phyloP scores from a whole-genome alignment of 345 rosid species.

The Clausena lansium region DNA sequence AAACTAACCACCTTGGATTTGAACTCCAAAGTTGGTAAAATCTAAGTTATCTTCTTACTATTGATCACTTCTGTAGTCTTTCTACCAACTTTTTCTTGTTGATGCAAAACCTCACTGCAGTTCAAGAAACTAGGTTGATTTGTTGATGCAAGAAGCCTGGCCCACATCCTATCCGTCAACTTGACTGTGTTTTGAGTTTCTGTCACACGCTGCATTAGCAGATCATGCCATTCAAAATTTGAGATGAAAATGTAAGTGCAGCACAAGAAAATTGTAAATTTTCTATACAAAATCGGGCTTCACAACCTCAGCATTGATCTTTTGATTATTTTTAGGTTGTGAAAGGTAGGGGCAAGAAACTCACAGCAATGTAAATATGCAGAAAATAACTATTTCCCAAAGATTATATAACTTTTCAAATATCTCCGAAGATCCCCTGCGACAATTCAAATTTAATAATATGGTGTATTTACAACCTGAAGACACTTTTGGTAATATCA shows the following conservation, averaged over 20 bases:
- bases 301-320: not conserved
- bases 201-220: constrained; percentile 65
- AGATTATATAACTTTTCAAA: not conserved
- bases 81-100: constrained; percentile 28
- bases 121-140: constrained; percentile 86
- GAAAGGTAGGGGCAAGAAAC: not conserved
- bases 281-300: not conserved
- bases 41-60: constrained; percentile 32
- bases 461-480: not conserved
- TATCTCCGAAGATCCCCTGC: not conserved
- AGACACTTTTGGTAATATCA: not conserved
- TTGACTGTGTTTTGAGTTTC: constrained; percentile 72
- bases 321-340: not conserved
- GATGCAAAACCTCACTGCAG: constrained; percentile 26
- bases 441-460: not conserved
- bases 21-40: not conserved
- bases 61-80: constrained; percentile 36
- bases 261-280: not conserved
- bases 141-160: constrained; percentile 92
- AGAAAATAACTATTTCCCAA: not conserved
- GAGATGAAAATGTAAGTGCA: not conserved
- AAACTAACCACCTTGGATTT: constrained; percentile 19
- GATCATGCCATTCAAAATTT: constrained; percentile 10
- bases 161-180: constrained; percentile 95
- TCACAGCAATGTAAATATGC: not conserved